Conservation (phyloP, 768 basidiomycete genomes). For the Phlebiopsis gigantea region DNA sequence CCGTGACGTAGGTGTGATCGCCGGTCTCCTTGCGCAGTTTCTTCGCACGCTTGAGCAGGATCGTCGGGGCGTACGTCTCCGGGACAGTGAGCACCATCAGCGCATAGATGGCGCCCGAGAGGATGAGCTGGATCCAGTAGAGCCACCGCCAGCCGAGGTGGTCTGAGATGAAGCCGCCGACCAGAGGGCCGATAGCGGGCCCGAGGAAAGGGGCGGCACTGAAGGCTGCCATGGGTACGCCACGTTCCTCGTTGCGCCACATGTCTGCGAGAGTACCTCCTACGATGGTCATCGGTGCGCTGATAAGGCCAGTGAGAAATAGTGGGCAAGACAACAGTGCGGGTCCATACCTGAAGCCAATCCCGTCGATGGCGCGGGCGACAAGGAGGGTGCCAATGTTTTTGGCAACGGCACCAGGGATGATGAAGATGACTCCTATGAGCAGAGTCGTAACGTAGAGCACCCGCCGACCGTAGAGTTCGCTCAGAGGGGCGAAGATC, state of each 20-base stretch:
- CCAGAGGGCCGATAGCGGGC: constrained; percentile 35
- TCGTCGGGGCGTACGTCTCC: constrained; percentile 61
- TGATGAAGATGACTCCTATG: constrained; percentile 51
- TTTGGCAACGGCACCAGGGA: constrained; percentile 51
- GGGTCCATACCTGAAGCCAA: constrained; percentile 9
- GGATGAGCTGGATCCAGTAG: constrained; percentile 59
- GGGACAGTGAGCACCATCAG: constrained; percentile 54
- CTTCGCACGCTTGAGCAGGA: constrained; percentile 42
- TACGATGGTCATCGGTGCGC: constrained; percentile 34
- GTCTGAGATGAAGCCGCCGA: constrained; percentile 42
- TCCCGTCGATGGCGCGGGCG: constrained; percentile 34
- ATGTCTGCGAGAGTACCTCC: constrained; percentile 62
- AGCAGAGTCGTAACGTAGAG: constrained; percentile 54
- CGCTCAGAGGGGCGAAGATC: constrained; percentile 18
- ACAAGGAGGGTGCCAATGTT: constrained; percentile 59
- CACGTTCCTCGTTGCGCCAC: constrained; percentile 43
- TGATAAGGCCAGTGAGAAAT: no score
- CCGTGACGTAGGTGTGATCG: constrained; percentile 45
- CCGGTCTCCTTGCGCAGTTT: constrained; percentile 51
- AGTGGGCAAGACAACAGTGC: no score
- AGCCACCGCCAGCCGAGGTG: constrained; percentile 68
- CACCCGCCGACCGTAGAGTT: constrained; percentile 54
- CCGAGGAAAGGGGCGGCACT: constrained; percentile 45
- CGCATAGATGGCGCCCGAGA: constrained; percentile 45
- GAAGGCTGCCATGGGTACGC: constrained; percentile 45